A percentile compares a stretch with the other conserved stretches of the same genome.
These are phyloP conservation scores for Curvularia sp. DNA, from an alignment of 2,329 filamentous ascomycete species.

Conservation along the genomic window DNA sequence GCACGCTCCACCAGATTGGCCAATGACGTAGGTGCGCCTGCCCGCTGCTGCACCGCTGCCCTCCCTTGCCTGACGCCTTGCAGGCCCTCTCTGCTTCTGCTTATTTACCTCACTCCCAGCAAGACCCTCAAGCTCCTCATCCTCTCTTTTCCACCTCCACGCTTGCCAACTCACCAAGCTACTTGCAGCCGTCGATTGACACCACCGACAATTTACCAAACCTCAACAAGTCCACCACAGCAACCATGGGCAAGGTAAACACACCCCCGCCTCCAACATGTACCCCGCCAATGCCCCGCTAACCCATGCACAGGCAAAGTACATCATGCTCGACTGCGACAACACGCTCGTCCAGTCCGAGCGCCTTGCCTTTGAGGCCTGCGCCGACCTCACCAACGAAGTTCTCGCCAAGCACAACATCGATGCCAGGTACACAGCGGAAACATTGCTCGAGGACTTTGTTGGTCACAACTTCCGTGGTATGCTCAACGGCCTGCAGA, in stretches of 20 bases:
- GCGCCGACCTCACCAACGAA: constrained; percentile 86
- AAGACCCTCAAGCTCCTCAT: constrained; percentile 24
- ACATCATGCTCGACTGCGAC: constrained; percentile 67
- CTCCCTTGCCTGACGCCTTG: constrained; percentile 37
- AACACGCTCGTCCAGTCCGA: constrained; percentile 95
- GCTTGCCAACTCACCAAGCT: constrained; percentile 7
- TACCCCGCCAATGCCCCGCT: constrained; percentile 33
- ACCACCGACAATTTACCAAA: constrained; percentile 18
- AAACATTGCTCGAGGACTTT: constrained; percentile 81
- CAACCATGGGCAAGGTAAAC: constrained; percentile 45
- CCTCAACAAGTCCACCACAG: constrained; percentile 19
- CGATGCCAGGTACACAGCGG: constrained; percentile 75
- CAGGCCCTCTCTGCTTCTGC: constrained; percentile 24
- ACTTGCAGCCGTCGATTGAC: constrained; percentile 29
- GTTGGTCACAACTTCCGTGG: constrained; percentile 95
- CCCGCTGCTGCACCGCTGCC: constrained; percentile 20
- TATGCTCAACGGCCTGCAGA: constrained; percentile 80
- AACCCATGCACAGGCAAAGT: constrained; percentile 51
- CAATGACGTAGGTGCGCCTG: constrained; percentile 35
- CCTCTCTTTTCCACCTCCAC: constrained; percentile 15
- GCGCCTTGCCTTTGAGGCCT: constrained; percentile 88
- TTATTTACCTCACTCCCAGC: constrained; percentile 38
- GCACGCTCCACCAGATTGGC: constrained; percentile 21
- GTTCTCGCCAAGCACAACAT: constrained; percentile 74
- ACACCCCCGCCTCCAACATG: constrained; percentile 6